A percentile compares a stretch with the other conserved stretches of the same genome.
Conservation (phyloP, 2,329 filamentous ascomycete species). For the Xylariaceae sp. region DNA sequence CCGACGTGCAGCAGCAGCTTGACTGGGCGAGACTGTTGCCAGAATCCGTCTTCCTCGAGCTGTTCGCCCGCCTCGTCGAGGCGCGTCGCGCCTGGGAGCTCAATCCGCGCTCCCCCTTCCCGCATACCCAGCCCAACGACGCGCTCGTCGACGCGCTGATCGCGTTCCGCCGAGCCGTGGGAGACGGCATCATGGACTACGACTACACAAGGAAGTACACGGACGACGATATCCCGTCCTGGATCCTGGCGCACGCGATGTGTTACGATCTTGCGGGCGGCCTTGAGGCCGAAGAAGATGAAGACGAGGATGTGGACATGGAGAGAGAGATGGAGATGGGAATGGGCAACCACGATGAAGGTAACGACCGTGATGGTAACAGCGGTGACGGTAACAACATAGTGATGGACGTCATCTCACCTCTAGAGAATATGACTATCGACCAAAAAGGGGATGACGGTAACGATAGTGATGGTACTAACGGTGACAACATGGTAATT, state of each 20-base stretch:
- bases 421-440: no score
- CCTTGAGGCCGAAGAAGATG: constrained; percentile 1
- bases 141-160: neutral
- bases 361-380: no score
- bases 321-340: no score
- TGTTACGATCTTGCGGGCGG: constrained; percentile 6
- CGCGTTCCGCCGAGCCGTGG: constrained; percentile 4
- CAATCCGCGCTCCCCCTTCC: neutral
- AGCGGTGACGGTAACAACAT: no score
- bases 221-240: constrained; percentile 1
- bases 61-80: constrained; percentile 12
- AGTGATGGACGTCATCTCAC: no score
- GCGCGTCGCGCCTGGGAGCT: constrained; percentile 7
- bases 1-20: constrained; percentile 1
- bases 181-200: neutral
- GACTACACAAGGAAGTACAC: neutral
- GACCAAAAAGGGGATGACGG: no score
- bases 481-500: no score
- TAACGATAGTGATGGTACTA: no score
- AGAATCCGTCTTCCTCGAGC: constrained; percentile 7
- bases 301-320: neutral
- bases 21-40: constrained; percentile 6
- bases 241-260: constrained; percentile 11
- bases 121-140: neutral
- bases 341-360: no score